Evolutionary conservation across 768 basidiomycete species (phyloP), one percentile per base, ranked within the genome.

Genomic region (Xanthoconium purpureum): DNA sequence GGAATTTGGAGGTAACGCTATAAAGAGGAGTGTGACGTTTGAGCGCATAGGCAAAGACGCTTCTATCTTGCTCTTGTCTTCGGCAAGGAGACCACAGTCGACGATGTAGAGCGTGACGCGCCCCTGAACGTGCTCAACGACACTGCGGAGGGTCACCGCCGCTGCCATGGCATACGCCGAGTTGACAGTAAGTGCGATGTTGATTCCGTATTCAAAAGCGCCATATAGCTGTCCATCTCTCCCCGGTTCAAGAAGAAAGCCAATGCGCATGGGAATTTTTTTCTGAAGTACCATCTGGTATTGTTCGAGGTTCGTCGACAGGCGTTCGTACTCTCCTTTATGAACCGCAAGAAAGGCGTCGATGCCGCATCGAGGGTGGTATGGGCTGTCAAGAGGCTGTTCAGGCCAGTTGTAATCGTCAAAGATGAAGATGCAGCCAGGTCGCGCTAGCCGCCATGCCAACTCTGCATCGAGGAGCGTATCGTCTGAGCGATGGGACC

Each of bases 381-480:
- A 77, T 6, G 72, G 68, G 53, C 81, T 80, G 11, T 77, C 75
- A 32, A 74, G 62, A 0, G 78, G 78, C 57, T 83, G 76, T 40
- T 68, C 72, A 30, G 75, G 63, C 84, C 83, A 84, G 37, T 74
- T 71, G 59, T 84, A 84, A 64, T 84, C 81, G 58, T 84, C 83
- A 59, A 84, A 81, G 45, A 84, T 77, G 63, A 84, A 60, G 50
- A 83, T 68, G 6, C 80, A 80, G 8, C 76, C 79, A 33, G 77
- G 73, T 50, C 74, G 71, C 3, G 82, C 79, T 17, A 85, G 68
- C 6, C 84, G 73, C 83, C 83, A 84, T 2, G 74, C 77, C 33
- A 84, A 67, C 65, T 84, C 84, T 9, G 77, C 83, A 61, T 85
- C 84, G n/a, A 84, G 73, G 47, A 84, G 69, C 0, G 81, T 84